phyloP scores from a whole-genome alignment of 2,329 filamentous ascomycete genomes.

The Fusarium sp. region DNA sequence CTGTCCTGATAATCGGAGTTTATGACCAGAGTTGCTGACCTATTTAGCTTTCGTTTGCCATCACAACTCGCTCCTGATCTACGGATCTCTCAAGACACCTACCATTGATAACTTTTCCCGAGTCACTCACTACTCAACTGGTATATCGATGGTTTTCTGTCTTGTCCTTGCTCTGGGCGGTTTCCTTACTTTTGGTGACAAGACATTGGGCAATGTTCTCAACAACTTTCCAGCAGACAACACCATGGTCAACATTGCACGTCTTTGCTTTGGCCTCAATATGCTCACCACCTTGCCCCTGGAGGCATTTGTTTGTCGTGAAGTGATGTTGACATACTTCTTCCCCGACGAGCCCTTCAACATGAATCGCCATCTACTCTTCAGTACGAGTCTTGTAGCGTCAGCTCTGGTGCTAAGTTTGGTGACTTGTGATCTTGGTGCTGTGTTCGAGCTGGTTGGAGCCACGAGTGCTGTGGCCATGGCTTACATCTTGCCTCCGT shows the following conservation, averaged over 20 bases:
- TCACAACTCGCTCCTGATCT: constrained; percentile 97
- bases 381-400: constrained; percentile 85
- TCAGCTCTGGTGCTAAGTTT: constrained; percentile 81
- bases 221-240: constrained; percentile 97
- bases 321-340: constrained; percentile 92
- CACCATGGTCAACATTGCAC: constrained; percentile 91
- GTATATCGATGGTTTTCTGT: constrained; percentile 90
- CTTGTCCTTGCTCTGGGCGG: constrained; percentile 87
- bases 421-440: constrained; percentile 90
- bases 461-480: constrained; percentile 93
- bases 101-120: constrained; percentile 94
- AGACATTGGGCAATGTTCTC: constrained; percentile 92
- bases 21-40: not conserved
- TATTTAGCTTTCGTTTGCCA: constrained; percentile 73
- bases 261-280: constrained; percentile 95
- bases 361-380: constrained; percentile 83
- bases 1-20: not conserved
- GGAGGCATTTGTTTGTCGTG: constrained; percentile 96
- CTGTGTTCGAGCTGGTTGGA: constrained; percentile 95
- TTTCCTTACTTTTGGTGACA: constrained; percentile 92
- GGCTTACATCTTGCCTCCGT: constrained; percentile 92
- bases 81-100: constrained; percentile 91
- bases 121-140: constrained; percentile 94
- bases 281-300: constrained; percentile 98
- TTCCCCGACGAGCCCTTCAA: constrained; percentile 78